phyloP scores from a whole-genome alignment of 73 alveolate genomes.

The Symbiodinium pilosum region DNA sequence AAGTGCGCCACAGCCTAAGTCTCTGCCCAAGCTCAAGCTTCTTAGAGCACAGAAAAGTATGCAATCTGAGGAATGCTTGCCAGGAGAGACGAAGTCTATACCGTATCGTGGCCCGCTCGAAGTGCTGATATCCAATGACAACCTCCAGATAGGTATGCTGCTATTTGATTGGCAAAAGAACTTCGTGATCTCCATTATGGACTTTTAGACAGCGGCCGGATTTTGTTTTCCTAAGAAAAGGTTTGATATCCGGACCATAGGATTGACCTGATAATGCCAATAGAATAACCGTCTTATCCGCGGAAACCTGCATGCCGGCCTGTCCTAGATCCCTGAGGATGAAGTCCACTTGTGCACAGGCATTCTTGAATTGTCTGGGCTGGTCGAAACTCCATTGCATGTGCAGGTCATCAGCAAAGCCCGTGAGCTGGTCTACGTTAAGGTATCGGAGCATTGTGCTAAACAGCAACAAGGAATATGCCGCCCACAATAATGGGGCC shows the following conservation, averaged over 20 bases:
- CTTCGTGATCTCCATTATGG: accelerated
- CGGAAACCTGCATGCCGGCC: background rate
- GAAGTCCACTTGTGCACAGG: background rate
- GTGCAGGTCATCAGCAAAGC: background rate
- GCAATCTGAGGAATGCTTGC: background rate
- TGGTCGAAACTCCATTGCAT: background rate
- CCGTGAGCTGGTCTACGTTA: background rate
- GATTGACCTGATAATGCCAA: background rate
- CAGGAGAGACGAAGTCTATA: background rate
- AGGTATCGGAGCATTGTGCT: background rate
- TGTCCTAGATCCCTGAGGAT: too few relatives aligned
- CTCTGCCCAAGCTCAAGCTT: background rate
- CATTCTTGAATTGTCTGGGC: background rate
- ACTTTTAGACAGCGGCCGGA: background rate
- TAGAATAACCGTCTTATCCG: background rate
- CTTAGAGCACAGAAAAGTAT: background rate
- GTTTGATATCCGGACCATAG: background rate
- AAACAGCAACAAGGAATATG: background rate
- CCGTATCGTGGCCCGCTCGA: background rate
- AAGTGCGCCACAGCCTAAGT: background rate
- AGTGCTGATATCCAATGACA: too few relatives aligned
- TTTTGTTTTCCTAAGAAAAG: background rate
- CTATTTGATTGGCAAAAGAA: background rate
- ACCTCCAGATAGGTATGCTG: background rate
- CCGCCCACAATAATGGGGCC: background rate